Evolutionary conservation across 2,329 filamentous ascomycete genomes (phyloP), one percentile per base, ranked within the genome.

Genomic region (Cladophialophora bantiana): DNA sequence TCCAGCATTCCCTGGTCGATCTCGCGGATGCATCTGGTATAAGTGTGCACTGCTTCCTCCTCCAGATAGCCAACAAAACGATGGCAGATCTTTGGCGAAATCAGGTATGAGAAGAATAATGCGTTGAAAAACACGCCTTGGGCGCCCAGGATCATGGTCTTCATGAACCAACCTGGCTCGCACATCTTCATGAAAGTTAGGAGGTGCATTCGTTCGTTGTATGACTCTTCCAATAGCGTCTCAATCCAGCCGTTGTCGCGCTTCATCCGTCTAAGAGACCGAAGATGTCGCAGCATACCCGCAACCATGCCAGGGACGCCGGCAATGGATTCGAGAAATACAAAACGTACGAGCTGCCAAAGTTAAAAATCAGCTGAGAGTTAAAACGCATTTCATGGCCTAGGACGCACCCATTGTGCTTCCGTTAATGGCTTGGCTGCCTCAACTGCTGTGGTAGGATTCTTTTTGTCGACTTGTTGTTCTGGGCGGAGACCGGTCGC

Each of bases 101-200:
- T 75, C 38, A 98, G 88, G 80, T 98, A 98, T 56, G 90, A 86
- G 69, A 97, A 67, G 84, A 98, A 98, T 77, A 98, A 87, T 70
- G 88, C 86, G 80, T 99, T 99, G 86, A 96, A 97, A 84, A 96
- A 98, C 73, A 98, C 92, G 48, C 94, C 95, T 78, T 98, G 94
- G 0, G 94, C 94, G 9, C 89, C 93, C 48, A 98, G 86, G 64
- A 98, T 93, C 88, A 97, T 92, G 64, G 92, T 78, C 70, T 92
- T 90, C 94, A 97, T 96, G 83, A 97, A 95, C 83, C 86, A 88
- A 13, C 92, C 92, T 3, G 92, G 92, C 72, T 93, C 86, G 65
- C 90, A 90, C 85, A 97, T 91, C 80, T 96, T 96, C 78, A 99
- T 88, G 79, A 98, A 97, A 0, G 92, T 95, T 34, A 96, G 82